These are phyloP conservation scores for Arctostaphylos glauca DNA, from an alignment of 148 eudicot genomes.

Conservation along the genomic window DNA sequence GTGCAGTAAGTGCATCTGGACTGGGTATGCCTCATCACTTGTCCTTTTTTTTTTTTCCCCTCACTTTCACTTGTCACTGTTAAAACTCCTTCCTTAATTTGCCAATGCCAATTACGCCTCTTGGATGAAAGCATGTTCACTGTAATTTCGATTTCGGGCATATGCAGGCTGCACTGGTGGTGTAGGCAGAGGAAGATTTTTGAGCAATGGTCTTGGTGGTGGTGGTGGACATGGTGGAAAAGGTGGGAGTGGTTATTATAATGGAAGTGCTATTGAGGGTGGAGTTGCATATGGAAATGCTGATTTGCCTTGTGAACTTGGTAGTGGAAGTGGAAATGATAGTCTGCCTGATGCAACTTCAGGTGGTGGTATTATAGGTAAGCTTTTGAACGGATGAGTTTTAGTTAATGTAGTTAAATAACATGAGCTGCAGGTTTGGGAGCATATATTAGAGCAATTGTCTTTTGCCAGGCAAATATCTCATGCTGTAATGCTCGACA, in stretches of 20 bases:
- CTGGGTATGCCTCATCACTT: slow-evolving; percentile 51
- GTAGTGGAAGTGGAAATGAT: slow-evolving; percentile 90
- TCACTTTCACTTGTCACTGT: background rate
- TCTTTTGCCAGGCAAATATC: background rate
- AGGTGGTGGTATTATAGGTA: slow-evolving; percentile 92
- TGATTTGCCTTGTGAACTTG: slow-evolving; percentile 93
- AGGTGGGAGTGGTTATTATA: slow-evolving; percentile 83
- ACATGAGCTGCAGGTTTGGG: slow-evolving; percentile 4
- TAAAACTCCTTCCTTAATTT: background rate
- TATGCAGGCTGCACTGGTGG: slow-evolving; percentile 80
- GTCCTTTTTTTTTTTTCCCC: background rate
- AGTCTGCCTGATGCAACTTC: slow-evolving; percentile 74
- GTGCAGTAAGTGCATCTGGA: slow-evolving; percentile 78
- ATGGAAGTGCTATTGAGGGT: slow-evolving; percentile 54
- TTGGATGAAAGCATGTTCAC: background rate
- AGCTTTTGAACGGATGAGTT: slow-evolving; percentile 20
- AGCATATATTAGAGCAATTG: background rate
- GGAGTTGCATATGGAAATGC: slow-evolving; percentile 75
- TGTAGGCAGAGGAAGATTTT: slow-evolving; percentile 67
- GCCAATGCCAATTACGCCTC: background rate
- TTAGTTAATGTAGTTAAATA: background rate
- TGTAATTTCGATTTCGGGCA: slow-evolving; percentile 11
- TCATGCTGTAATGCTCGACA: slow-evolving; percentile 10
- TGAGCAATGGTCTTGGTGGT: slow-evolving; percentile 73
- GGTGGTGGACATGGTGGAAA: slow-evolving; percentile 97